Percentiles rank a stretch among this genome's conserved stretches.
Conservation (phyloP, 306 rosid genomes). For the Leucaena leucocephala region DNA sequence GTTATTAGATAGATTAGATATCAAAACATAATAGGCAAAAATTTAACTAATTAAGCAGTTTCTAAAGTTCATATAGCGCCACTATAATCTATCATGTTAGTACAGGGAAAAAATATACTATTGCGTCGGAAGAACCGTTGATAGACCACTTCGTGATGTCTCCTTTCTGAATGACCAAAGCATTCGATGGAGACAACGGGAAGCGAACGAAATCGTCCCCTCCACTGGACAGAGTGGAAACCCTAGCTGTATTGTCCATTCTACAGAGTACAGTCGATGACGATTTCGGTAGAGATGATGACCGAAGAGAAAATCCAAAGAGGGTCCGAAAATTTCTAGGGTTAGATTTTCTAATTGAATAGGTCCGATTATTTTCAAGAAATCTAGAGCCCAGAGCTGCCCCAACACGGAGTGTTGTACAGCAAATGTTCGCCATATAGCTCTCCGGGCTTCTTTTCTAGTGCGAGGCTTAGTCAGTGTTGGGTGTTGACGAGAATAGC, state of each 20-base stretch:
- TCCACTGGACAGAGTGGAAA: slow-evolving; percentile 44
- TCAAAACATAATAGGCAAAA: neutral
- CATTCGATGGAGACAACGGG: slow-evolving; percentile 56
- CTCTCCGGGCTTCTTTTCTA: neutral
- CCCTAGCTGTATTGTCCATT: slow-evolving; percentile 42
- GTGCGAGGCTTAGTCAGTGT: neutral
- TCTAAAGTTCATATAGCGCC: neutral
- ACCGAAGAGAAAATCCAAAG: neutral
- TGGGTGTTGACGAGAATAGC: neutral
- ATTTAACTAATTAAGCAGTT: neutral
- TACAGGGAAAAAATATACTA: slow-evolving; percentile 47
- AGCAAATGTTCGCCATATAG: neutral
- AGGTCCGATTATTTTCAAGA: neutral
- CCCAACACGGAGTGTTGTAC: neutral
- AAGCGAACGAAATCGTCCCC: slow-evolving; percentile 55
- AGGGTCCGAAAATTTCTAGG: slow-evolving; percentile 13
- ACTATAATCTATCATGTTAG: neutral
- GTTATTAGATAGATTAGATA: neutral
- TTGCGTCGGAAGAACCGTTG: slow-evolving; percentile 79
- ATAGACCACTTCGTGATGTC: slow-evolving; percentile 88
- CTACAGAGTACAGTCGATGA: slow-evolving; percentile 5
- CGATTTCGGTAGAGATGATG: slow-evolving; percentile 7
- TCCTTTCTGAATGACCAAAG: slow-evolving; percentile 78
- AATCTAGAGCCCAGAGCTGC: slow-evolving; percentile 15
- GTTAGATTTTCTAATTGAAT: slow-evolving; percentile 19